Base-by-base conservation (phyloP, 179 eudicot genomes). In the Drosera spatulata region DNA sequence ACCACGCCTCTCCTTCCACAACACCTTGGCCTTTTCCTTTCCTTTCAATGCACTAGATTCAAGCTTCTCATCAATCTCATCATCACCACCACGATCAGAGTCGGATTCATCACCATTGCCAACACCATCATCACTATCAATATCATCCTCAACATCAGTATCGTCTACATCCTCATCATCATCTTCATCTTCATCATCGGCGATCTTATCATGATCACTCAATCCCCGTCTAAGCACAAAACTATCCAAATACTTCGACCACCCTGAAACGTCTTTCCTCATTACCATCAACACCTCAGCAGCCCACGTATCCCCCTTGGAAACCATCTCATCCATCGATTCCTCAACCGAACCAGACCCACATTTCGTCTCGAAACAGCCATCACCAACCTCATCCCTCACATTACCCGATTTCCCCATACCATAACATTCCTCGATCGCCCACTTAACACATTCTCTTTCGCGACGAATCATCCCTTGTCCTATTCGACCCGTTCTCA, bases 201-300 rank as follows among this genome's bases (percentile, higher is more conserved):
- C 39, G 39, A 40, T 3, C 14, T 42, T 38, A 7, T 52, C 37
- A 44, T 15, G 44, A 5, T 0, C 39, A 10, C 3, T 15, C 10
- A 11, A 50, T 50, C n/a, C 53, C n/a, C 44, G 4, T 15, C 37
- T 53, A 15, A 5, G 9, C 6, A 8, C 11, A 53, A 7, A 6
- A 53, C 11, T n/a, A 37, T 53, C 40, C 56, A 14, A 53, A 37
- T 7, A 1, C 56, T 15, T 62, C 5, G 51, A 22, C 42, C 22
- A 22, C 33, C 40, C 14, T 11, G 58, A 33, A 43, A 15, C 2
- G 4, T 43, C 66, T 53, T 54, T 63, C 11, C 42, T 50, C 66
- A 63, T 53, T 11, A 0, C 45, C 33, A 63, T 22, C 4, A 63
- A 51, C 46, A 51, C 42, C 41, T 63, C 41, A 5, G 66, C 66